These are phyloP conservation scores for Suhomyces bolitotheri DNA, from an alignment of 1,139 yeast genomes.

Conservation along the genomic window DNA sequence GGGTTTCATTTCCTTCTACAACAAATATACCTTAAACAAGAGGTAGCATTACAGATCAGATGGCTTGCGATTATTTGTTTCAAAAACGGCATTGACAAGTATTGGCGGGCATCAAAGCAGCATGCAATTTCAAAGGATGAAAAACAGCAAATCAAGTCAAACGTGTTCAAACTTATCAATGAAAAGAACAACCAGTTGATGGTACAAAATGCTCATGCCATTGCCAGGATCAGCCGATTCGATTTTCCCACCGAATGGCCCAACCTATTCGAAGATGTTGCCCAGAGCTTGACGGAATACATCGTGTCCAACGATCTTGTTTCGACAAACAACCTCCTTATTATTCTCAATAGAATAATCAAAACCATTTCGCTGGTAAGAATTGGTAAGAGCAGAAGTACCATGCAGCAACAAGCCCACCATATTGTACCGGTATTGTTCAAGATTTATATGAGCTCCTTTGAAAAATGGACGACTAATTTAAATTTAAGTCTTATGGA, in stretches of 20 bases:
- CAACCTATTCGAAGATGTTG: conserved; percentile 62
- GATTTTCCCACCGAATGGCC: conserved; percentile 94
- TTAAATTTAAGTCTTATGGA: conserved; percentile 55
- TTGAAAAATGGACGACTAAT: conserved; percentile 58
- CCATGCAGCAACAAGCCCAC: conserved; percentile 73
- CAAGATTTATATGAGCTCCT: conserved; percentile 58
- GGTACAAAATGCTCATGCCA: conserved; percentile 81
- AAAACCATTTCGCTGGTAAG: conserved; percentile 73
- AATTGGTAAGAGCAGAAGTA: conserved; percentile 79
- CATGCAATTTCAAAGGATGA: conserved; percentile 66
- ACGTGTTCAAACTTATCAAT: conserved; percentile 58
- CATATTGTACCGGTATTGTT: conserved; percentile 58
- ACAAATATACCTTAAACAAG: conserved; percentile 59
- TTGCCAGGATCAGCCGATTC: conserved; percentile 72
- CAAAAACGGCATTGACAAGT: conserved; percentile 81
- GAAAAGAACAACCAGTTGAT: conserved; percentile 75
- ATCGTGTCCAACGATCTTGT: conserved; percentile 51
- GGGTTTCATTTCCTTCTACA: conserved; percentile 64
- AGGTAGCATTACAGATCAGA: conserved; percentile 62
- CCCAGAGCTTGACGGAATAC: conserved; percentile 37
- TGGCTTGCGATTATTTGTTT: conserved; percentile 88
- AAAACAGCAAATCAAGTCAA: conserved; percentile 58
- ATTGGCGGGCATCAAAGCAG: conserved; percentile 72
- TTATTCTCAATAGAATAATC: conserved; percentile 72
- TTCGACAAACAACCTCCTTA: conserved; percentile 60